A percentile compares a stretch with the other conserved stretches of the same genome.
phyloP scores from a whole-genome alignment of 257 asterid species.

The Linderniella brevidens region DNA sequence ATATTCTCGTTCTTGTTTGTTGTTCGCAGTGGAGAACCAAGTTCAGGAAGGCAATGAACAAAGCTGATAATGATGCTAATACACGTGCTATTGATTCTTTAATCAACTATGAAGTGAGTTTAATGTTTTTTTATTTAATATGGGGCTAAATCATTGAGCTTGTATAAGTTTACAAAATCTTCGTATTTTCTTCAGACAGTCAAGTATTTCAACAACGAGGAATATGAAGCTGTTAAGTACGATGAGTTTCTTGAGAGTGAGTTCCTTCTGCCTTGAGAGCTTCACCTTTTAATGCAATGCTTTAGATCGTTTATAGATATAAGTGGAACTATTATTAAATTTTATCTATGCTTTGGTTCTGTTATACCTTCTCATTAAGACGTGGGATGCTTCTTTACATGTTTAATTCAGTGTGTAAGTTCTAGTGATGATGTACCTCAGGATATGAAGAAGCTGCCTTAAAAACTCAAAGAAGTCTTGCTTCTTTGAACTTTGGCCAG shows the following conservation, averaged over 20 bases:
- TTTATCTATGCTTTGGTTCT: not conserved
- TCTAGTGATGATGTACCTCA: slow-evolving; percentile 19
- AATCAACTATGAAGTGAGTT: slow-evolving; percentile 85
- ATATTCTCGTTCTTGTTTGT: slow-evolving; percentile 7
- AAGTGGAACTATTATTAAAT: not conserved
- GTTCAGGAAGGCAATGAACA: slow-evolving; percentile 89
- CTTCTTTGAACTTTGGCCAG: slow-evolving; percentile 84
- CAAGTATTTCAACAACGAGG: slow-evolving; percentile 90
- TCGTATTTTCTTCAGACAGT: slow-evolving; percentile 52
- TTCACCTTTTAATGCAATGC: too few relatives aligned
- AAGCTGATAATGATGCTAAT: slow-evolving; percentile 95
- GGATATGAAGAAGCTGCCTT: slow-evolving; percentile 94
- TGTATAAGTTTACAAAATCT: not conserved
- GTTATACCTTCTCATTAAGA: not conserved
- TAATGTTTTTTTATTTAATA: not conserved
- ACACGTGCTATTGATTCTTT: slow-evolving; percentile 85
- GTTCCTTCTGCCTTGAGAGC: slow-evolving; percentile 16
- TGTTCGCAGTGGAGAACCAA: slow-evolving; percentile 87
- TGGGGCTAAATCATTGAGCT: not conserved
- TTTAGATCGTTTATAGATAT: too few relatives aligned
- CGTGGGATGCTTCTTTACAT: slow-evolving; percentile 4
- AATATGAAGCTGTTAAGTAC: slow-evolving; percentile 71
- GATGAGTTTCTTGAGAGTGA: slow-evolving; percentile 79
- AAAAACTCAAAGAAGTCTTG: slow-evolving; percentile 85
- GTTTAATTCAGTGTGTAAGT: slow-evolving; percentile 6